Conservation (phyloP, 1,284 basidiomycete species). For the Puccinia novopanici region DNA sequence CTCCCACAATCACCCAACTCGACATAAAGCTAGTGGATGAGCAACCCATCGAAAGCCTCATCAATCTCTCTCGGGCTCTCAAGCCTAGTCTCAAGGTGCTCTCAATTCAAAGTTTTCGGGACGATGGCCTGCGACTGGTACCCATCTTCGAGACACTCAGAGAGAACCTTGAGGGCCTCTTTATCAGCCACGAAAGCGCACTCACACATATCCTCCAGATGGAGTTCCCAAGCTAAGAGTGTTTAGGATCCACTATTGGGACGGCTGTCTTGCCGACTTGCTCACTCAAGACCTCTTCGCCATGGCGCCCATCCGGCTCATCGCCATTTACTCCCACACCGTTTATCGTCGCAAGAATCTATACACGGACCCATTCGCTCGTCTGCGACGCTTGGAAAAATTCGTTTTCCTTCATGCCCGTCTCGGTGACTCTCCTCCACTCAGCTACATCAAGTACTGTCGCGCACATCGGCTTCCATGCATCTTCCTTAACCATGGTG, state of each 20-base stretch:
- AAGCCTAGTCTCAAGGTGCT: conserved; percentile 35
- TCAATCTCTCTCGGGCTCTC: conserved; percentile 29
- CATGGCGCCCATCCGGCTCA: conserved; percentile 15
- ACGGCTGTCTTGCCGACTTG: conserved; percentile 29
- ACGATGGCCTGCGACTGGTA: conserved; percentile 23
- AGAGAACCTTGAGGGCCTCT: conserved; percentile 35
- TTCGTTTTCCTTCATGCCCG: conserved; percentile 45
- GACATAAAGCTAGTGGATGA: conserved; percentile 21
- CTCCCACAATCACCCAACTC: conserved; percentile 21
- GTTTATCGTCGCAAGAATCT: conserved; percentile 16
- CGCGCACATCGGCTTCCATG: conserved; percentile 1
- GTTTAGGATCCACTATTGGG: conserved; percentile 42
- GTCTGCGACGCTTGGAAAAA: conserved; percentile 1
- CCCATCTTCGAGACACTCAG: conserved; percentile 34
- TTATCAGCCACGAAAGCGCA: conserved; percentile 31
- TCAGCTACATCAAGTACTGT: conserved; percentile 8
- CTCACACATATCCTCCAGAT: conserved; percentile 31
- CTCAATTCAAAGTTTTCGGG: conserved; percentile 31
- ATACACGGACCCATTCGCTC: conserved; percentile 24
- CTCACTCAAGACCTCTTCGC: conserved; percentile 22
- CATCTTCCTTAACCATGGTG: conserved; percentile 35
- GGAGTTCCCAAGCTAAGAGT: conserved; percentile 31
- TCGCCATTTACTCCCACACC: conserved; percentile 47
- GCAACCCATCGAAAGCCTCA: conserved; percentile 14
- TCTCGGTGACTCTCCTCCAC: conserved; percentile 29